These are phyloP conservation scores for Lolium perenne DNA, from an alignment of 176 grass and related monocot genomes.

Conservation along the genomic window DNA sequence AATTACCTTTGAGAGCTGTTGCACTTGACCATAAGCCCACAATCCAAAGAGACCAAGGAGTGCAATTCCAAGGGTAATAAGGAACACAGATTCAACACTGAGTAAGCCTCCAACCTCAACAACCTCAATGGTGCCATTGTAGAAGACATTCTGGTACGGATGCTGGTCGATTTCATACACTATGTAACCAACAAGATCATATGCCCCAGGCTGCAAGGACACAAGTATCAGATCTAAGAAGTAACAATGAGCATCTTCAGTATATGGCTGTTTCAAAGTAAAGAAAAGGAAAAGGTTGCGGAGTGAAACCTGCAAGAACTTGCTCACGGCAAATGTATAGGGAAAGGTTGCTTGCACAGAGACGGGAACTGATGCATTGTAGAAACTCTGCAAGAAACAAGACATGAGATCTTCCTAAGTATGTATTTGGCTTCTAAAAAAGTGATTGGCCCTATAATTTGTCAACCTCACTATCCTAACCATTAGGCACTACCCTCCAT, in stretches of 20 bases:
- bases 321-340: conserved; percentile 89
- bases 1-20: conserved; percentile 88
- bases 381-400: conserved; percentile 66
- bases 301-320: conserved; percentile 90
- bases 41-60: conserved; percentile 77
- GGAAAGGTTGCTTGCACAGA: conserved; percentile 92
- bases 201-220: conserved; percentile 78
- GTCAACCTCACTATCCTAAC: not conserved
- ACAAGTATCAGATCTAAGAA: conserved; percentile 41
- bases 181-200: conserved; percentile 91
- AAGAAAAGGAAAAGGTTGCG: conserved; percentile 12
- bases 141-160: conserved; percentile 83
- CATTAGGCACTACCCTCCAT: not conserved
- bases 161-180: conserved; percentile 96
- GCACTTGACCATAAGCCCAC: conserved; percentile 94
- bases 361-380: conserved; percentile 83
- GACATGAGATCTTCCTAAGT: not conserved
- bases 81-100: conserved; percentile 96
- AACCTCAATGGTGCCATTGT: conserved; percentile 91
- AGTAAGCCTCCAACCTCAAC: conserved; percentile 87
- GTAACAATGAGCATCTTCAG: conserved; percentile 13
- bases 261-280: conserved; percentile 33
- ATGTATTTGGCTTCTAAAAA: not conserved
- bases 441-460: not conserved
- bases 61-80: conserved; percentile 83